Evolutionary conservation across 768 basidiomycete species (phyloP).

Genomic region (Trametes elegans): DNA sequence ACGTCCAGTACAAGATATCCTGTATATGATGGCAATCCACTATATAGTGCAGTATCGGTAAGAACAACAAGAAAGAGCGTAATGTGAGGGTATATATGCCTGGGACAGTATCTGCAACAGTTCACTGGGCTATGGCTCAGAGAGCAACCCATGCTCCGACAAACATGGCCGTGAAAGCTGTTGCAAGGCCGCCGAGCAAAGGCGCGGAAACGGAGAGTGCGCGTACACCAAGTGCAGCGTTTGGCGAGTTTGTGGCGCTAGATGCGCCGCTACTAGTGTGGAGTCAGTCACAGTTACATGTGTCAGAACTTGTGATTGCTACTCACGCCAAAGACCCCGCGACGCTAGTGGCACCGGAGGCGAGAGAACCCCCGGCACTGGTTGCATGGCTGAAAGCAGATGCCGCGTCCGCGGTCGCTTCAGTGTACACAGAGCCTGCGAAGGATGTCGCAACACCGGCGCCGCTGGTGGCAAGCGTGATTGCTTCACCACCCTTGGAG

Average conservation of each 20-base stretch:
- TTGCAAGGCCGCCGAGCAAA: constrained; percentile 30
- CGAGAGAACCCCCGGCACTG: constrained; percentile 9
- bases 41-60: too few relatives aligned
- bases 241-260: constrained; percentile 4
- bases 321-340: not conserved
- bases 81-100: too few relatives aligned
- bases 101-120: too few relatives aligned
- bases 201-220: constrained; percentile 22
- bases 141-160: constrained; percentile 42
- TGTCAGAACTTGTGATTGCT: not conserved
- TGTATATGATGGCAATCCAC: too few relatives aligned
- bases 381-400: constrained; percentile 30
- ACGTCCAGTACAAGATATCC: too few relatives aligned
- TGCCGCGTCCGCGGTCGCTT: constrained; percentile 40
- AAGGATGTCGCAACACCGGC: constrained; percentile 44
- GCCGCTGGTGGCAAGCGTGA: constrained; percentile 54
- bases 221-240: constrained; percentile 22
- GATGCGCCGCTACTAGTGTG: not conserved
- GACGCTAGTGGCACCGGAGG: not conserved
- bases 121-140: too few relatives aligned
- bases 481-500: constrained; percentile 53
- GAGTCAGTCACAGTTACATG: not conserved
- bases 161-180: constrained; percentile 32
- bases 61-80: too few relatives aligned
- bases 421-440: constrained; percentile 53